Evolutionary conservation across 768 basidiomycete genomes (phyloP), one percentile per base, ranked within the genome.

Genomic region (Albatrellus ellisii): DNA sequence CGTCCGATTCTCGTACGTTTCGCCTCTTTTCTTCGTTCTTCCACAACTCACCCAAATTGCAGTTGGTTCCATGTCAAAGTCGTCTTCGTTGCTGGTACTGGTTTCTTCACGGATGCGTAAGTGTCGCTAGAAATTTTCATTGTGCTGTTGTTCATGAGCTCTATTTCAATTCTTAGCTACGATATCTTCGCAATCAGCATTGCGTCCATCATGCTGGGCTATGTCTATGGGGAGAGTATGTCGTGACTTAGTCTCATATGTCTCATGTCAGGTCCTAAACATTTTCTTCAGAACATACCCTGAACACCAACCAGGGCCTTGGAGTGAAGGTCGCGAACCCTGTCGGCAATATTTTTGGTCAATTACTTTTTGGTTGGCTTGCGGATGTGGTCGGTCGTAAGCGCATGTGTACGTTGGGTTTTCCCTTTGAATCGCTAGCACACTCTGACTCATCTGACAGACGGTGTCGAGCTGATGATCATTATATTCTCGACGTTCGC

Each of bases 131-230:
- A 11, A 3, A 17, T 7, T 25, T 6, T 29, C 18, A 17, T 24
- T n/a, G 9, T 8, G 1, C 14, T 12, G 34, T 21, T 17, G n/a
- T 18, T 18, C 27, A 24, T 7, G 25, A 6, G 31, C 18, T 10
- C 18, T 1, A 32, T 32, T 32, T 24, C 18, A 22, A 26, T 21
- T 24, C 7, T 14, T 42, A 75, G 74, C 45, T 86, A 86, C 53
- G 87, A 89, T 47, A 79, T 92, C 46, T 95, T 91, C 54, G 83
- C 86, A 6, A 92, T 92, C 62, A 87, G 79, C 59, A 84, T 92
- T 34, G 87, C 75, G 0, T 75, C 82, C 0, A 67, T 67, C 0
- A 91, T 92, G 86, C 61, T 94, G 43, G 85, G 80, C 20, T 85
- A 79, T 53, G 77, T 90, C 43, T 91, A 91, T 41, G 74, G 75